Evolutionary conservation across 148 eudicot genomes (phyloP).

Genomic region (Heliosperma pusillum): DNA sequence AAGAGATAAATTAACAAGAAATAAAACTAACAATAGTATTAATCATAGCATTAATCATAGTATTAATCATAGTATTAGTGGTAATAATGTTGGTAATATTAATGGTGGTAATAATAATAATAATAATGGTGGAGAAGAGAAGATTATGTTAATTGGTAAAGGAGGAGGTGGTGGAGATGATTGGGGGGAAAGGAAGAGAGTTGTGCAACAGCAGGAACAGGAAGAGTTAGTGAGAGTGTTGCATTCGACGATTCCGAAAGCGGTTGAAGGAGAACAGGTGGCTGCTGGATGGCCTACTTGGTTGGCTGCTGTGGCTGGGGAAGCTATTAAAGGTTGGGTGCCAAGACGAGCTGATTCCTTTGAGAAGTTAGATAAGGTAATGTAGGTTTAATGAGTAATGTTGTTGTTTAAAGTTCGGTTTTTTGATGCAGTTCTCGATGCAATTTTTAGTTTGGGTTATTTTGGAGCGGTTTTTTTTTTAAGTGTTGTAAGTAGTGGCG

Average conservation of each 20-base stretch:
- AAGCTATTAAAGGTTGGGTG: conserved; percentile 78
- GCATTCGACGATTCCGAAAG: conserved; percentile 44
- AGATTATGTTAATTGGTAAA: conserved; percentile 63
- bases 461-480: too few species aligned
- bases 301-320: conserved; percentile 81
- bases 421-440: too few species aligned
- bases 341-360: conserved; percentile 84
- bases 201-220: conserved; percentile 26
- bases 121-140: conserved; percentile 42
- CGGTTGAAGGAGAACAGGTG: conserved; percentile 68
- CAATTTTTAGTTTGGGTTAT: neutral
- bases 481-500: too few species aligned
- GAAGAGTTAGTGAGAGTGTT: conserved; percentile 18
- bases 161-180: conserved; percentile 31
- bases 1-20: conserved; percentile 38
- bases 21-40: conserved; percentile 21
- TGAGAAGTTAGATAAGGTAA: conserved; percentile 77
- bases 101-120: neutral
- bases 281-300: conserved; percentile 90
- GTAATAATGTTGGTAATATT: conserved; percentile 22
- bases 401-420: too few species aligned
- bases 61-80: neutral
- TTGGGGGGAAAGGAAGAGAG: conserved; percentile 51
- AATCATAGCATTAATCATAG: neutral
- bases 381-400: neutral